Evolutionary conservation across 2,329 filamentous ascomycete species (phyloP).

Genomic region (Zasmidium citrigriseum): DNA sequence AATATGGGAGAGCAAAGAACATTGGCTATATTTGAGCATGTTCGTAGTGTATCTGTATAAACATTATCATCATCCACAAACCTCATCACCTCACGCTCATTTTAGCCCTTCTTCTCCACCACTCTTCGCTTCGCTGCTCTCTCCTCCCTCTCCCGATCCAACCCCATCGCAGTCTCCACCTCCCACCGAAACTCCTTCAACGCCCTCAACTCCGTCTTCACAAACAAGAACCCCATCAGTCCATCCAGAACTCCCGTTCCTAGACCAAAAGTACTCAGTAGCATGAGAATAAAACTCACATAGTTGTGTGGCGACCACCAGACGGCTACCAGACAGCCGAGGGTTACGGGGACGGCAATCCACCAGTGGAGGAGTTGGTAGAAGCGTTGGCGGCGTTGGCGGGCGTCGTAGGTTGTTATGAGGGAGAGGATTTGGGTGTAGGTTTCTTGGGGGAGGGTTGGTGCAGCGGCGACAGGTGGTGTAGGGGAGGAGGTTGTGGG

Average conservation of each 20-base stretch:
- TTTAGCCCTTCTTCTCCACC: background rate
- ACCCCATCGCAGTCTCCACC: constrained; percentile 51
- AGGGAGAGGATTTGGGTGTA: constrained; percentile 75
- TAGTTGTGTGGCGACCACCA: constrained; percentile 83
- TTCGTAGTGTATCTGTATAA: too few species aligned
- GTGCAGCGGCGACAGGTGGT: background rate
- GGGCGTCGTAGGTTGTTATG: constrained; percentile 65
- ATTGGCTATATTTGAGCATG: too few species aligned
- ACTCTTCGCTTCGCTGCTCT: background rate
- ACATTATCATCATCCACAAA: too few species aligned
- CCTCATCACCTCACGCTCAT: too few species aligned
- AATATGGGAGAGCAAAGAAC: too few species aligned
- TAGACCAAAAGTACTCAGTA: constrained; percentile 77
- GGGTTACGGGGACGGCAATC: constrained; percentile 63
- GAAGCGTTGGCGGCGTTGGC: constrained; percentile 71
- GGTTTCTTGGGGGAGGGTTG: constrained; percentile 21
- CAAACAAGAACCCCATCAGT: constrained; percentile 82
- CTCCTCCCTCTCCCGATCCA: background rate
- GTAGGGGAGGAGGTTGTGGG: background rate
- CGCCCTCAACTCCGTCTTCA: constrained; percentile 77
- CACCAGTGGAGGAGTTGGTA: constrained; percentile 76
- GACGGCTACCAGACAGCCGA: constrained; percentile 75
- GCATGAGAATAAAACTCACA: constrained; percentile 75
- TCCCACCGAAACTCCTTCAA: constrained; percentile 95
- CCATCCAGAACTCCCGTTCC: constrained; percentile 79